Evolutionary conservation across 2,329 filamentous ascomycete species (phyloP).

Genomic region (Colletotrichum simmondsii): DNA sequence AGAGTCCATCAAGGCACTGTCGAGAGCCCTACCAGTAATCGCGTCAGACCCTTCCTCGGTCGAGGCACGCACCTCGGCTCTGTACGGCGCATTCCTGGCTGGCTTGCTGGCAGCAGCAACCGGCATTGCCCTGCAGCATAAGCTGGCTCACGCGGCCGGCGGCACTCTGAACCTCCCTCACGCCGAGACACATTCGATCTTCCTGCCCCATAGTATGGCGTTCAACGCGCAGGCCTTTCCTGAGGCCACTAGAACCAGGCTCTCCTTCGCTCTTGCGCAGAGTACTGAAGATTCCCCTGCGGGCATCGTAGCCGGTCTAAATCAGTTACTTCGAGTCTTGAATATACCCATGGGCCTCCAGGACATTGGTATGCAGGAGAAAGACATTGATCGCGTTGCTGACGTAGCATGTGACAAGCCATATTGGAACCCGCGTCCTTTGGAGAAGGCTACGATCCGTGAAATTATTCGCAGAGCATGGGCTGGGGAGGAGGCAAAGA

Average conservation of each 20-base stretch:
- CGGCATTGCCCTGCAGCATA: constrained; percentile 32
- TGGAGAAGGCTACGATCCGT: constrained; percentile 60
- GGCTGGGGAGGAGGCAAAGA: constrained; percentile 65
- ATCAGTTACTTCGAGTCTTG: constrained; percentile 41
- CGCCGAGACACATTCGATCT: constrained; percentile 32
- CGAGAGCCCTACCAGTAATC: constrained; percentile 61
- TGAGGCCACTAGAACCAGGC: neutral
- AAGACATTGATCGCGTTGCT: constrained; percentile 65
- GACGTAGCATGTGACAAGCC: constrained; percentile 66
- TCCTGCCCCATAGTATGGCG: constrained; percentile 30
- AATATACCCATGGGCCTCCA: constrained; percentile 62
- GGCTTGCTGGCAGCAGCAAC: constrained; percentile 24
- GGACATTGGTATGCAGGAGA: constrained; percentile 67
- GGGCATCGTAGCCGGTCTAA: constrained; percentile 27
- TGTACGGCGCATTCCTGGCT: constrained; percentile 33
- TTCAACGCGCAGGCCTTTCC: constrained; percentile 23
- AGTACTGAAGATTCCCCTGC: constrained; percentile 16
- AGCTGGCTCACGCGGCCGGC: constrained; percentile 30
- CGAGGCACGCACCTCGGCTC: constrained; percentile 51
- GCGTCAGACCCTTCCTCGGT: constrained; percentile 54
- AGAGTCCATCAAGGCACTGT: constrained; percentile 33
- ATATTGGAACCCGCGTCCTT: constrained; percentile 66
- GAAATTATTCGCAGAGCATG: constrained; percentile 67
- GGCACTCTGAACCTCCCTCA: constrained; percentile 30
- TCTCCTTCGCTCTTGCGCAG: constrained; percentile 20